Evolutionary conservation across 176 grass and related monocot genomes (phyloP), one percentile per base, ranked within the genome.

Genomic region (Dendrocalamus sinicus): DNA sequence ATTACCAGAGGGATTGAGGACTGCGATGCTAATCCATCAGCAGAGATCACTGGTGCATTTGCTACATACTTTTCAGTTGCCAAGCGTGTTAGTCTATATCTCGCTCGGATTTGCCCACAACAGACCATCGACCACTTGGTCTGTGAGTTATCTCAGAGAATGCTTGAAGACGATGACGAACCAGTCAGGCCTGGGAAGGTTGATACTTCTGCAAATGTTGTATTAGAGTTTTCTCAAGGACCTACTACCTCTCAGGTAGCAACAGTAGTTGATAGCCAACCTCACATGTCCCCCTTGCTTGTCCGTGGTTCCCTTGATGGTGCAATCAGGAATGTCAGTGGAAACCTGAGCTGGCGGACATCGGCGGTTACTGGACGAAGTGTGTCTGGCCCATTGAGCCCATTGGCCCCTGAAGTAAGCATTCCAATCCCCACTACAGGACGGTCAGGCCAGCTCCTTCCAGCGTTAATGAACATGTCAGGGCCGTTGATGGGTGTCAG

Each of bases 241-340:
- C 92, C 96, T 57, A 81, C 72, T 75, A 73, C 83, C 62, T 71
- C 96, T 45, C 94, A 94, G 83, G 44, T 92, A 66, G 79, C 93
- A 84, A 90, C 90, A 19, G 86, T 95, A 20, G 19, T 91, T 11
- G 96, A 98, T 85, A 98, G 82, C 67, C 93, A 95, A 68, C 96
- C 91, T 85, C 96, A 98, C 78, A 95, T 98, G 96, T 98, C 96
- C n/a, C 96, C 96, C 11, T 86, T 98, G 89, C 96, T 98, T 92
- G 93, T 98, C 83, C 96, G 96, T 86, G 93, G 96, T 80, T 95
- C 96, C 62, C 88, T 98, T 86, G 96, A 98, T 79, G 96, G 91
- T 61, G 91, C 86, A 64, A 80, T 86, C 48, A 95, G 93, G 89
- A 98, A 95, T 77, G 81, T 93, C 44, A 95, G 93, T 73, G 93